These are phyloP conservation scores for Inga laurina DNA, from an alignment of 306 rosid genomes.

Conservation along the genomic window DNA sequence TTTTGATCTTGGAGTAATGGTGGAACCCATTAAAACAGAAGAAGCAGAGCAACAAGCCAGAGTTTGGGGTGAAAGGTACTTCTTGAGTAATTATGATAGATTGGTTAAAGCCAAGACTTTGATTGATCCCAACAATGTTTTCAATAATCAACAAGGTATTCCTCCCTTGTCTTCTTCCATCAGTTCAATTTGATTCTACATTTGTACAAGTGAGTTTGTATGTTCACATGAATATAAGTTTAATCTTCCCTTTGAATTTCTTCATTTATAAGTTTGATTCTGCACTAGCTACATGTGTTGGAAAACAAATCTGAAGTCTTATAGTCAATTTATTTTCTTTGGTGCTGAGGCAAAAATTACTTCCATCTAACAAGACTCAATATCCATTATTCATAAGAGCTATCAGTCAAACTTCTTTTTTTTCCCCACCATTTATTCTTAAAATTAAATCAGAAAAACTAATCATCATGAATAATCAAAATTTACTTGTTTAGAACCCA, in stretches of 20 bases:
- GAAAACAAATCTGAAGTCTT: neutral
- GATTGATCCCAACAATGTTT: conserved; percentile 67
- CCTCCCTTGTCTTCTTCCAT: conserved; percentile 46
- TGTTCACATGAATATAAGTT: conserved; percentile 10
- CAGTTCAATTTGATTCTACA: conserved; percentile 1
- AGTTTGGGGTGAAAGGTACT: conserved; percentile 78
- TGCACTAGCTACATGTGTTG: neutral
- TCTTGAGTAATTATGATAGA: conserved; percentile 70
- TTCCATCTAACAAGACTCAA: neutral
- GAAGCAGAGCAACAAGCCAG: conserved; percentile 52
- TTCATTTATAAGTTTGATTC: neutral
- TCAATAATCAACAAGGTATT: conserved; percentile 70
- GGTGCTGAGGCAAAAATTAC: neutral
- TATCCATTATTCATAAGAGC: neutral
- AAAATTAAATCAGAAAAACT: neutral
- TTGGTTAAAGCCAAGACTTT: conserved; percentile 68
- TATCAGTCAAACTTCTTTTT: neutral
- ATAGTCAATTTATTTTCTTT: no score
- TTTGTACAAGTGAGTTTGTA: neutral
- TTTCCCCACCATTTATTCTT: neutral
- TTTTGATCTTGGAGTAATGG: conserved; percentile 68
- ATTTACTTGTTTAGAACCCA: neutral
- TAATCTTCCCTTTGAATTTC: conserved; percentile 12
- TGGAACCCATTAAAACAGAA: conserved; percentile 17
- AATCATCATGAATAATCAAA: neutral